Base-by-base conservation (phyloP, 2,329 filamentous ascomycete species). In the Botrytis galanthina region DNA sequence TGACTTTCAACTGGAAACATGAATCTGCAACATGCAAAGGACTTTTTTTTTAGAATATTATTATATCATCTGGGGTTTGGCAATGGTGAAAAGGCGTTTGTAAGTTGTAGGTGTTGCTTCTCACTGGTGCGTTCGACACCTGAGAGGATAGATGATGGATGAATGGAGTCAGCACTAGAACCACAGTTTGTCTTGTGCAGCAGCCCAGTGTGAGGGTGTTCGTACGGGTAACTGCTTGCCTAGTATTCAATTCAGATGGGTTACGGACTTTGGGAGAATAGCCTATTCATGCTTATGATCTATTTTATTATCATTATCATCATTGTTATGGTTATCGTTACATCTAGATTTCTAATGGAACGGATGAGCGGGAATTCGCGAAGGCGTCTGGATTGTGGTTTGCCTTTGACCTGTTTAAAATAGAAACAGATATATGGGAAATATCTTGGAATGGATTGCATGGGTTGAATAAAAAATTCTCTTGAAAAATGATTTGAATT, bases 41-140 rank as follows among this genome's bases (percentile, higher is more conserved):
- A 22, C 32, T 18, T 67, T 29, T 66, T 66, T 54, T 54, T 67
- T 67, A 67, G 64, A 67, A 20, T 14, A 67, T 51, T 26, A 67
- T 35, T 26, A 57, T 26, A 37, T 37, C 29, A 29, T 20, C 32
- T 37, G 22, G 7, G 26, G 7, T 20, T 16, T 16, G 29, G 18
- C 35, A 29, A 10, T 32, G 39, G 22, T 42, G 42, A 48, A 26
- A 66, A 66, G 62, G 62, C 42, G 62, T 64, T 42, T 2, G 26
- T 39, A 42, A 26, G 26, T 29, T 16, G 26, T 42, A 39, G 14
- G 37, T 16, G 37, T 42, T 6, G 5, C 10, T 61, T 37, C 42
- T 39, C 12, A 29, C 18, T 59, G 57, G 57, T 35, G 18, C 29
- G 18, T 32, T 59, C 51, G 16, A 59, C 18, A 18, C 35, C 37